These are phyloP conservation scores for Capronia epimyces DNA, from an alignment of 2,329 filamentous ascomycete genomes.

Conservation along the genomic window DNA sequence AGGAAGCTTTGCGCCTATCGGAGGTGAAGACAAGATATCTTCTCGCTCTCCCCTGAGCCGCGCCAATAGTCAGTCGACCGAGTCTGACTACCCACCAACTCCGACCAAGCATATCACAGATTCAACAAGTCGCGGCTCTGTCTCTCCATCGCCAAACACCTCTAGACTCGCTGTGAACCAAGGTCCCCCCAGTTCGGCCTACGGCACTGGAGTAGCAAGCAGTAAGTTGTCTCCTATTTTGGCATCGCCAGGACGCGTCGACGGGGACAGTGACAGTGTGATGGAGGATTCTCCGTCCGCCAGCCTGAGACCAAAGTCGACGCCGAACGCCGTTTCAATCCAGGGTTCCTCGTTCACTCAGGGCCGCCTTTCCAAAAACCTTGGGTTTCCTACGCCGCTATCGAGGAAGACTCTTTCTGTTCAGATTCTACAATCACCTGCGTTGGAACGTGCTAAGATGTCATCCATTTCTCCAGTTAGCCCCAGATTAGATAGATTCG, in stretches of 20 bases:
- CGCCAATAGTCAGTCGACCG: slow-evolving; percentile 55
- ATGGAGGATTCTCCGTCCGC: slow-evolving; percentile 34
- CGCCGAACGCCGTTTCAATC: slow-evolving; percentile 32
- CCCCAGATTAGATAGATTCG: slow-evolving; percentile 54
- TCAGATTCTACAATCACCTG: slow-evolving; percentile 32
- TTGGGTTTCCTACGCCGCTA: slow-evolving; percentile 40
- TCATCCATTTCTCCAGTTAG: slow-evolving; percentile 52
- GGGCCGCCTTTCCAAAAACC: slow-evolving; percentile 37
- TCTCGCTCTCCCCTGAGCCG: slow-evolving; percentile 53
- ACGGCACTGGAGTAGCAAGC: slow-evolving; percentile 27
- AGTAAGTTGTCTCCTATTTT: slow-evolving; percentile 37
- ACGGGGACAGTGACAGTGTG: slow-evolving; percentile 33
- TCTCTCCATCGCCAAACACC: slow-evolving; percentile 28
- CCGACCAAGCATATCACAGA: slow-evolving; percentile 64
- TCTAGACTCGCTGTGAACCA: slow-evolving; percentile 25
- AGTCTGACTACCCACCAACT: slow-evolving; percentile 80
- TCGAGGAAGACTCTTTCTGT: slow-evolving; percentile 35
- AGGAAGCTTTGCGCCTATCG: slow-evolving; percentile 72
- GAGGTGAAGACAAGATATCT: slow-evolving; percentile 65
- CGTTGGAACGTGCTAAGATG: slow-evolving; percentile 51
- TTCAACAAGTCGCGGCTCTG: slow-evolving; percentile 16
- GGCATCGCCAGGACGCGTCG: slow-evolving; percentile 29
- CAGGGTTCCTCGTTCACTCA: slow-evolving; percentile 35
- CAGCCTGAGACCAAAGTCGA: slow-evolving; percentile 32
- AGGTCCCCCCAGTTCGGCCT: slow-evolving; percentile 19